Percentiles rank a stretch among this genome's conserved stretches.
Evolutionary conservation across 1,284 basidiomycete genomes (phyloP).

Genomic region (Melanopsichium pennsylvanicum): DNA sequence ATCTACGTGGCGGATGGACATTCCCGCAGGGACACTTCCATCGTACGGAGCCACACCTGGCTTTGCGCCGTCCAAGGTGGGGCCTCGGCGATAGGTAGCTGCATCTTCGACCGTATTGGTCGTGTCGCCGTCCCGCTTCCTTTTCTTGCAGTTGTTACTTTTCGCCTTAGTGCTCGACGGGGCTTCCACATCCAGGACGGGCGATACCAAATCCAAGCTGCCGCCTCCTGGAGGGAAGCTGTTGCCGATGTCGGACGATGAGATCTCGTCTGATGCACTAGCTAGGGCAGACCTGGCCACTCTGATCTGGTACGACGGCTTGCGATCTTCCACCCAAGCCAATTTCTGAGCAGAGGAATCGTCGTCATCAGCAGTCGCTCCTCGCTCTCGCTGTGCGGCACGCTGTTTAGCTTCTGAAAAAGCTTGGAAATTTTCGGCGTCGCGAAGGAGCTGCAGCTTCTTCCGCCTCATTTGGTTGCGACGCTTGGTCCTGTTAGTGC

Average conservation of each 20-base stretch:
- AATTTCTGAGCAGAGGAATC: too few species aligned
- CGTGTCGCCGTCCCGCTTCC: slow-evolving; percentile 4
- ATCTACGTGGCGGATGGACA: slow-evolving; percentile 17
- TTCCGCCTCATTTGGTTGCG: slow-evolving; percentile 43
- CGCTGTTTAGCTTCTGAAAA: slow-evolving; percentile 8
- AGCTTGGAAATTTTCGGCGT: slow-evolving; percentile 1
- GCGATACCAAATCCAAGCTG: slow-evolving; percentile 2
- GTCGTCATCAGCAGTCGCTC: too few species aligned
- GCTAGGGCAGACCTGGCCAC: background rate
- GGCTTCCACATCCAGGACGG: background rate
- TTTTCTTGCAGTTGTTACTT: too few species aligned
- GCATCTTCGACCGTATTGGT: background rate
- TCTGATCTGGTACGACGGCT: slow-evolving; percentile 2
- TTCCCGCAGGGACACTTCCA: slow-evolving; percentile 3
- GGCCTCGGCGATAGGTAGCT: too few species aligned
- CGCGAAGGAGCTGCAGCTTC: slow-evolving; percentile 4
- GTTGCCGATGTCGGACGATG: background rate
- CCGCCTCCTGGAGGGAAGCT: slow-evolving; percentile 14
- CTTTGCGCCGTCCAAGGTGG: slow-evolving; percentile 6
- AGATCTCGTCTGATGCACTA: background rate
- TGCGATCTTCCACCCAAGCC: slow-evolving; percentile 5
- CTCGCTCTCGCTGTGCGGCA: background rate
- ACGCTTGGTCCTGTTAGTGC: slow-evolving; percentile 41
- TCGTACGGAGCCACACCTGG: slow-evolving; percentile 3
- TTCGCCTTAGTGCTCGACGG: too few species aligned